phyloP scores from a whole-genome alignment of 805 yeast species.

The Kazachstania kunashirensis region DNA sequence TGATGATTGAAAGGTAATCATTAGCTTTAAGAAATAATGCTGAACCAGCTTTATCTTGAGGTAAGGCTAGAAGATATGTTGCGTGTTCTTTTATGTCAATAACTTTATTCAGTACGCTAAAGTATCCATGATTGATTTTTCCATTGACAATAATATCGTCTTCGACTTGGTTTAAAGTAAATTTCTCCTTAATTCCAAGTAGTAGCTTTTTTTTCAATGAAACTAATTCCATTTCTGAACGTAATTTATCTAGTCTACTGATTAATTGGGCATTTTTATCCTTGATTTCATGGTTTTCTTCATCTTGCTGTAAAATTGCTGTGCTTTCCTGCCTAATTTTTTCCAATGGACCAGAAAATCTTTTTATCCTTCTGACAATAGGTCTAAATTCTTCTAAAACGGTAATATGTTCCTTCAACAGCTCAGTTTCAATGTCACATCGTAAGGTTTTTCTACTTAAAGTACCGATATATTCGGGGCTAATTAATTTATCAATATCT shows the following conservation, averaged over 20 bases:
- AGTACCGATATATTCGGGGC: slow-evolving; percentile 42
- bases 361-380: slow-evolving; percentile 35
- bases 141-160: slow-evolving; percentile 44
- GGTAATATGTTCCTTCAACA: slow-evolving; percentile 46
- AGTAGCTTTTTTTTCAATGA: slow-evolving; percentile 44
- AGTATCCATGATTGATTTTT: slow-evolving; percentile 42
- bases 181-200: slow-evolving; percentile 45
- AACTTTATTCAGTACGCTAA: slow-evolving; percentile 49
- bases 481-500: slow-evolving; percentile 35
- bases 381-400: slow-evolving; percentile 38
- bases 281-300: slow-evolving; percentile 15
- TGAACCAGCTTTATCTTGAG: slow-evolving; percentile 55
- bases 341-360: slow-evolving; percentile 21
- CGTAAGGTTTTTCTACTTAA: slow-evolving; percentile 51
- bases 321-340: slow-evolving; percentile 15
- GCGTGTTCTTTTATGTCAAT: slow-evolving; percentile 58
- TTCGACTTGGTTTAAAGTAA: slow-evolving; percentile 64
- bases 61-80: slow-evolving; percentile 58
- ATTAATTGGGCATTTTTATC: slow-evolving; percentile 17
- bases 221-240: slow-evolving; percentile 11
- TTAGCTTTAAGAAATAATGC: slow-evolving; percentile 54
- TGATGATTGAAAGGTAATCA: slow-evolving; percentile 41
- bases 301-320: not conserved
- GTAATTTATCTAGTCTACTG: slow-evolving; percentile 11
- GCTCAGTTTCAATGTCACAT: slow-evolving; percentile 50